Percentiles rank a stretch among this genome's conserved stretches.
Evolutionary conservation across 495 filamentous ascomycete genomes (phyloP).

Genomic region (Penicillium goetzii): DNA sequence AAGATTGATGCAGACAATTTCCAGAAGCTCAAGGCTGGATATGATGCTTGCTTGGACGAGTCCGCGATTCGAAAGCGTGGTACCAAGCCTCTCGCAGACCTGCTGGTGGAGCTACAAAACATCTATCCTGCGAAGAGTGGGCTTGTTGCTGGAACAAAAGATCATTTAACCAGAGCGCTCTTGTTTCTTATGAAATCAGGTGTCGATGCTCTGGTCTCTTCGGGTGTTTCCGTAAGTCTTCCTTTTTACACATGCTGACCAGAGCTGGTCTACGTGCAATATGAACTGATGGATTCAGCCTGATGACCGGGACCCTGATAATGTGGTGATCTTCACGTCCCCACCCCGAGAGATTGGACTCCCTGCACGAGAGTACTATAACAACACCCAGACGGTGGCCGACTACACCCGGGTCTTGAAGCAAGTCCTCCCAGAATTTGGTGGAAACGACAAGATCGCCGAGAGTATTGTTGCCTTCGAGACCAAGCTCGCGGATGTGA

Average conservation of each 20-base stretch:
- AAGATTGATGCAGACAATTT: constrained; percentile 65
- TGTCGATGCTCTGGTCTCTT: constrained; percentile 51
- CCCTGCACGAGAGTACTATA: constrained; percentile 67
- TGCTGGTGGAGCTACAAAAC: constrained; percentile 56
- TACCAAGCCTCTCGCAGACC: constrained; percentile 52
- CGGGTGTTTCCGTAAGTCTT: constrained; percentile 52
- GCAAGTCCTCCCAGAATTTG: constrained; percentile 43
- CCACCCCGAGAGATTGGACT: constrained; percentile 60
- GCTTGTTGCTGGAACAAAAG: constrained; percentile 36
- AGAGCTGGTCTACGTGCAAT: neutral
- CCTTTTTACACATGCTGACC: neutral
- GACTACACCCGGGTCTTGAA: constrained; percentile 57
- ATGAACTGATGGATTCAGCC: constrained; percentile 36
- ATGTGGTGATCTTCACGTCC: constrained; percentile 58
- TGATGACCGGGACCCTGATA: constrained; percentile 68
- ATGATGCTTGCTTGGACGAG: constrained; percentile 68
- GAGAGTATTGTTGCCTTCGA: constrained; percentile 61
- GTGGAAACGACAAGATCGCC: constrained; percentile 32
- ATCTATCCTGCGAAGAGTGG: constrained; percentile 56
- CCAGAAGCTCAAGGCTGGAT: constrained; percentile 63
- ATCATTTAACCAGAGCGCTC: constrained; percentile 55
- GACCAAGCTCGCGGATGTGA: constrained; percentile 60
- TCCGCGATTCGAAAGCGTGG: constrained; percentile 56
- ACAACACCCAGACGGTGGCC: constrained; percentile 55
- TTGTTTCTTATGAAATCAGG: constrained; percentile 57